Base-by-base conservation (phyloP, 306 rosid genomes). In the Prosopis cineraria region DNA sequence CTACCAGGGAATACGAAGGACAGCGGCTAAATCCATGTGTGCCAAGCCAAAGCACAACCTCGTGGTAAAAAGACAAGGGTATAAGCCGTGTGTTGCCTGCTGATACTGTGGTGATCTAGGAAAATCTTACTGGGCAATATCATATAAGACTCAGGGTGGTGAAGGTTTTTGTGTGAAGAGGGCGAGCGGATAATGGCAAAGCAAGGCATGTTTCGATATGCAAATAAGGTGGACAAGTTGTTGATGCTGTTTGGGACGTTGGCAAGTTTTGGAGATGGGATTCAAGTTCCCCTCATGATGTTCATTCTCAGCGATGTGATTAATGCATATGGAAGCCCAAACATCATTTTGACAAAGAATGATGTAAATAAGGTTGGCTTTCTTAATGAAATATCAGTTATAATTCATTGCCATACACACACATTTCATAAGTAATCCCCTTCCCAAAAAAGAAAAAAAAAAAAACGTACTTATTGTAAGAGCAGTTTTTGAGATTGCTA, bases 201-300 rank as follows among this genome's bases (percentile, higher is more conserved):
- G 20, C 80, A 85, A 58, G 72, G 87, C 72, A 82, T 92, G 88
- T 92, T 94, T 82, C 85, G 93, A 31, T 89, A 89, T 44, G 97
- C 97, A 14, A 97, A 94, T 80, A 83, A 94, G 7, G 10, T 79
- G 25, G 95, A 94, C 85, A 92, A 85, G 84, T 77, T 89, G 78
- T 79, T 92, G 76, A 90, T 92, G 95, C 70, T 90, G 10, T 88
- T 94, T 27, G 97, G 98, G 74, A 90, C 91, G 66, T 63, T 92
- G 27, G 98, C 97, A 4, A 88, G 97, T 84, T 66, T 94, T 36
- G 97, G 97, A 65, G 98, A 94, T 82, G 98, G 98, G 11, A 17
- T 88, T 59, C 98, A 92, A 81, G 85, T 71, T 78, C 98, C 97
- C 74, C 92, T 94, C 33, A 88, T 60, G 88, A 90, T 94, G 95